These are phyloP conservation scores for Candolleomyces eurysporus DNA, from an alignment of 768 basidiomycete genomes.

Conservation along the genomic window DNA sequence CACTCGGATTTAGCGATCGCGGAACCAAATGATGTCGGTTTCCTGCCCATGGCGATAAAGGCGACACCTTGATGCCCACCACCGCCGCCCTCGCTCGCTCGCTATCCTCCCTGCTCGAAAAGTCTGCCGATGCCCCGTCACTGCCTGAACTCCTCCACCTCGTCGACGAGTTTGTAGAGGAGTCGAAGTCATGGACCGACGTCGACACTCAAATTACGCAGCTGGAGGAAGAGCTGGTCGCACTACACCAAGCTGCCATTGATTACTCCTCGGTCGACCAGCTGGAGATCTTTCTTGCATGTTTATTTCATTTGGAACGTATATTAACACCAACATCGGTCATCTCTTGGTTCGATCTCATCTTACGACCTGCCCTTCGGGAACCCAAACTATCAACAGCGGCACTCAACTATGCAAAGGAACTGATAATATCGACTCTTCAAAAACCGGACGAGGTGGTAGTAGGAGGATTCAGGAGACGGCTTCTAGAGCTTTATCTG, in stretches of 20 bases:
- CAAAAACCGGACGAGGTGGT: conserved; percentile 44
- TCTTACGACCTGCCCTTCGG: conserved; percentile 74
- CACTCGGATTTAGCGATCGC: not conserved
- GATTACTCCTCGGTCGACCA: conserved; percentile 64
- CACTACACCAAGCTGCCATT: conserved; percentile 57
- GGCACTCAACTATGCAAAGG: conserved; percentile 66
- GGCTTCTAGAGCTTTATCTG: conserved; percentile 72
- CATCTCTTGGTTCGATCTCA: conserved; percentile 82
- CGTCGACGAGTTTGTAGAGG: conserved; percentile 56
- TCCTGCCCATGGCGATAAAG: conserved; percentile 6
- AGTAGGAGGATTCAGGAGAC: conserved; percentile 63
- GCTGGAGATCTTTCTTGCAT: conserved; percentile 63
- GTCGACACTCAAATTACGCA: conserved; percentile 42
- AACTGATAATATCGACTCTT: conserved; percentile 64
- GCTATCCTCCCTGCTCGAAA: conserved; percentile 57
- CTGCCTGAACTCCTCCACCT: conserved; percentile 45
- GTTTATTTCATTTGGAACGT: conserved; percentile 61
- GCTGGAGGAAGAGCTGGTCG: conserved; percentile 67
- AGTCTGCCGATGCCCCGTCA: conserved; percentile 48
- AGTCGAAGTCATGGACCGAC: conserved; percentile 38
- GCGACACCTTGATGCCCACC: conserved; percentile 16
- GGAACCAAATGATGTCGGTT: conserved; percentile 13
- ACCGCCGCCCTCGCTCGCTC: conserved; percentile 47
- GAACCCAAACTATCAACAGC: conserved; percentile 63
- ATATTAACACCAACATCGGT: conserved; percentile 63